phyloP scores from a whole-genome alignment of 78 protist species.

The Dictyostelium capitatum region DNA sequence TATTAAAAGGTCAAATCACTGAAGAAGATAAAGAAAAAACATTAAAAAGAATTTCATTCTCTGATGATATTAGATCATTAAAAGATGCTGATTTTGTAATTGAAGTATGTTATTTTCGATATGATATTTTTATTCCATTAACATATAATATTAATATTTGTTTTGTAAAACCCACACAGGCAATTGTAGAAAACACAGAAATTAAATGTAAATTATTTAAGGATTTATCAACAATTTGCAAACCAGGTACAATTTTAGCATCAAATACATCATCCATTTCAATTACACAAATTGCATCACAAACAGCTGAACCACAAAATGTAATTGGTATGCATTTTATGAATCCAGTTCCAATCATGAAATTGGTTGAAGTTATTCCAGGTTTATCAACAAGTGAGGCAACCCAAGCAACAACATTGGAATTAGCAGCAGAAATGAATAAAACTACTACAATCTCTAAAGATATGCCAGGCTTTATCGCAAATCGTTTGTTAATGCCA shows the following conservation, averaged over 20 bases:
- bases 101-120: slow-evolving; percentile 54
- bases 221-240: slow-evolving; percentile 39
- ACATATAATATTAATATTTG: not conserved
- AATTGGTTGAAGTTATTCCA: slow-evolving; percentile 91
- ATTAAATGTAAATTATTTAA: slow-evolving; percentile 83
- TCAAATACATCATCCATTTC: slow-evolving; percentile 93
- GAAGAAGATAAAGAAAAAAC: slow-evolving; percentile 67
- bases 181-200: slow-evolving; percentile 88
- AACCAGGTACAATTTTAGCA: slow-evolving; percentile 85
- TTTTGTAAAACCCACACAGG: slow-evolving; percentile 19
- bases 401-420: slow-evolving; percentile 54
- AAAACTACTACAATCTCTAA: slow-evolving; percentile 85
- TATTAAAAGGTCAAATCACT: slow-evolving; percentile 83
- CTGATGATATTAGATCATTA: slow-evolving; percentile 37
- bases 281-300: slow-evolving; percentile 88
- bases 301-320: slow-evolving; percentile 82
- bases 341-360: slow-evolving; percentile 94
- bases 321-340: slow-evolving; percentile 95
- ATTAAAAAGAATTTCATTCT: slow-evolving; percentile 45
- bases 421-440: slow-evolving; percentile 86
- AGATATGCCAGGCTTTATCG: slow-evolving; percentile 93
- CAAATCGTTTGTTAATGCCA: slow-evolving; percentile 92
- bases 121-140: not conserved
- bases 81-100: slow-evolving; percentile 77
- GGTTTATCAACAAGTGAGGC: slow-evolving; percentile 85